phyloP scores from a whole-genome alignment of 345 rosid species.

The Gossypium rotundifolium region DNA sequence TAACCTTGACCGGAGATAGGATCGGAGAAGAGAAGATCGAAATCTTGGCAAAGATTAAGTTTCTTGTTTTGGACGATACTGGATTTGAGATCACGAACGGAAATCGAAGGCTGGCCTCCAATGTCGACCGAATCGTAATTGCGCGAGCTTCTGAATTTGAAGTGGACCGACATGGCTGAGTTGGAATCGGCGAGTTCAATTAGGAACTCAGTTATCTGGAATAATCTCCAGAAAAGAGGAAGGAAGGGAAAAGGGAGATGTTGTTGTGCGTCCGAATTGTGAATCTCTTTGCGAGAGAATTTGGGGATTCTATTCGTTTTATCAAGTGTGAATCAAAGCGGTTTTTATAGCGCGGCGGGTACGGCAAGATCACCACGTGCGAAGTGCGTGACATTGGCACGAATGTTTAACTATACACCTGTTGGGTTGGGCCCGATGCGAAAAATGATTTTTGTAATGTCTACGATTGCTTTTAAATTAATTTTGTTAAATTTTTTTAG shows the following conservation, averaged over 20 bases:
- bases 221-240: not conserved
- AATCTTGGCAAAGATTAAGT: constrained; percentile 29
- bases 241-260: not conserved
- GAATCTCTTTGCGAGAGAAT: not conserved
- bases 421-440: not conserved
- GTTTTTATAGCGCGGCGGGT: not conserved
- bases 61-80: constrained; percentile 27
- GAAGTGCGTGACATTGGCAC: not conserved
- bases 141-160: constrained; percentile 37
- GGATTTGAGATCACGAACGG: constrained; percentile 35
- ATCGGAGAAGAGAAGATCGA: constrained; percentile 35
- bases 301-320: constrained; percentile 5
- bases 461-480: too few relatives aligned
- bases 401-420: not conserved
- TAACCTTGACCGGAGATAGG: constrained; percentile 33
- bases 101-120: constrained; percentile 31
- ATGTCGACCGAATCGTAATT: constrained; percentile 33
- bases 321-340: not conserved
- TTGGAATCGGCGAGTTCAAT: constrained; percentile 10
- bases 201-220: not conserved
- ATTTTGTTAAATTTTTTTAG: too few relatives aligned
- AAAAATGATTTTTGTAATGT: too few relatives aligned
- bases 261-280: not conserved
- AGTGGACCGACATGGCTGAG: constrained; percentile 31
- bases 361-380: not conserved